Conservation (phyloP, 441 rosid species). For the Populus hybrid region DNA sequence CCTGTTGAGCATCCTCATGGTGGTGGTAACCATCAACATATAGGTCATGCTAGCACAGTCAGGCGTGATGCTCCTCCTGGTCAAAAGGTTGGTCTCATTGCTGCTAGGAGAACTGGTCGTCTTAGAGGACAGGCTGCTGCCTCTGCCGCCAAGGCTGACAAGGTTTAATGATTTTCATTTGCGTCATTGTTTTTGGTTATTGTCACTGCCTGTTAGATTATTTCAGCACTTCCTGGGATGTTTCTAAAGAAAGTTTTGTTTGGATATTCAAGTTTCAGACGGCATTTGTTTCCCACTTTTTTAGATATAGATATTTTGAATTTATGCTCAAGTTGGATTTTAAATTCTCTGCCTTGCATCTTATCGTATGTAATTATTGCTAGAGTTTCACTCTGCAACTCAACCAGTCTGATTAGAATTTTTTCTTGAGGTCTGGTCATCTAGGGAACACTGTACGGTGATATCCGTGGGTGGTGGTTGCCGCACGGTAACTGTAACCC, state of each 20-base stretch:
- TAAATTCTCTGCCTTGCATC: no score
- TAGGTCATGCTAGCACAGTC: slow-evolving; percentile 91
- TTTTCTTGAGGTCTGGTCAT: no score
- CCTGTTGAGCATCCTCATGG: slow-evolving; percentile 99
- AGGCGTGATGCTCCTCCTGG: slow-evolving; percentile 95
- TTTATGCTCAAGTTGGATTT: background rate
- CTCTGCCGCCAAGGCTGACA: slow-evolving; percentile 73
- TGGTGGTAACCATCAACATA: slow-evolving; percentile 97
- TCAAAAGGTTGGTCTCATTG: slow-evolving; percentile 93
- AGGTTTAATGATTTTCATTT: slow-evolving; percentile 26
- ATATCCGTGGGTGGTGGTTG: no score
- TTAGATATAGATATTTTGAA: background rate
- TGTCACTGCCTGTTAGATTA: background rate
- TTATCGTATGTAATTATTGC: no score
- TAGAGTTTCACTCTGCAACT: no score
- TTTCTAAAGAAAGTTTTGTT: background rate
- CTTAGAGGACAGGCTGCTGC: slow-evolving; percentile 96
- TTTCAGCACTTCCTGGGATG: background rate
- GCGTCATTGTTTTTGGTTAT: background rate
- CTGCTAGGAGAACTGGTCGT: slow-evolving; percentile 93
- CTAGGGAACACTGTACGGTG: no score
- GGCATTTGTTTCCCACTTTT: background rate
- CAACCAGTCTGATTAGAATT: no score
- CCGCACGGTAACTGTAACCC: no score
- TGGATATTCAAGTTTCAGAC: background rate